A percentile compares a stretch with the other conserved stretches of the same genome.
These are phyloP conservation scores for Ogataea salicorniae DNA, from an alignment of 805 yeast genomes.

Conservation along the genomic window DNA sequence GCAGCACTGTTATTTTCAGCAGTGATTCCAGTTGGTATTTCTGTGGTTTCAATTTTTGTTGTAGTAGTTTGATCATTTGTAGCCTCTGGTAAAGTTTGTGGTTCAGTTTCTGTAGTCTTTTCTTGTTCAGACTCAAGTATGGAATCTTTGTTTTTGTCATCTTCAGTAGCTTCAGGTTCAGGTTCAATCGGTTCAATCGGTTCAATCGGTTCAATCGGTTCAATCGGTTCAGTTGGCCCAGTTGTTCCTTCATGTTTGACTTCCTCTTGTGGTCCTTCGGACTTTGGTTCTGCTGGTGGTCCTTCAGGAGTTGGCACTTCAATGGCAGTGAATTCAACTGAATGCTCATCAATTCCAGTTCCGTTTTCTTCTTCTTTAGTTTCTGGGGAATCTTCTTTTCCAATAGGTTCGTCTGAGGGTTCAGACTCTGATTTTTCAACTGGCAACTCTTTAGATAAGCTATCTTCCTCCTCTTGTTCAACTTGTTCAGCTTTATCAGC, in stretches of 20 bases:
- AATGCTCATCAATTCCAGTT: neutral
- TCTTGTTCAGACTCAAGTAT: neutral
- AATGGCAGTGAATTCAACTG: conserved; percentile 1
- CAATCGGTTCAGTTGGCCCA: neutral
- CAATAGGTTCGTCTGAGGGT: no score
- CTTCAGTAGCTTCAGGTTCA: neutral
- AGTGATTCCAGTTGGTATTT: neutral
- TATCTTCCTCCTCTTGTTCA: neutral
- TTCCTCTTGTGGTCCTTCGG: neutral
- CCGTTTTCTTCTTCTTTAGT: neutral
- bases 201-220: no score
- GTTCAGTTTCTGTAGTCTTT: neutral
- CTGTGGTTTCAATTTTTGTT: neutral
- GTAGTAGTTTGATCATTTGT: neutral
- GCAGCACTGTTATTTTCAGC: neutral
- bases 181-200: neutral
- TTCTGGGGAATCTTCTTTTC: neutral
- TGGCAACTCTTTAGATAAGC: neutral
- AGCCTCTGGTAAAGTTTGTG: neutral
- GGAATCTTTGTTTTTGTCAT: neutral
- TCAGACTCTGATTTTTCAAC: no score
- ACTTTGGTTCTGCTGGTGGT: neutral
- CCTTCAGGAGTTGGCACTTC: conserved; percentile 1
- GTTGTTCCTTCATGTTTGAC: neutral
- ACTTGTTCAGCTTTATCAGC: neutral